Conservation (phyloP, 1,139 yeast species). For the Trichomonascaceae sp. region DNA sequence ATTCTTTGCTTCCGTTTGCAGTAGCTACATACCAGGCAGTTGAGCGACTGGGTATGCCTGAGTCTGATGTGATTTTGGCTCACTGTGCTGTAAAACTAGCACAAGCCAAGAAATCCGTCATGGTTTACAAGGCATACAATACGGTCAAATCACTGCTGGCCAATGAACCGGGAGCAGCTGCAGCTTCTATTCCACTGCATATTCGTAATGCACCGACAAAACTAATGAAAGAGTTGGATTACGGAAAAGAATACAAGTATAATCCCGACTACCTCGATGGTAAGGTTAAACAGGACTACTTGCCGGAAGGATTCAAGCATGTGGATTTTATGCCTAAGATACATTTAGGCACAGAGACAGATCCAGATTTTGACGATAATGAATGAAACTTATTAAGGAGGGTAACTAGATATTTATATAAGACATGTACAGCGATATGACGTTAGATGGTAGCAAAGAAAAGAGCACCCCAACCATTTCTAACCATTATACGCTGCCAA, state of each 20-base stretch:
- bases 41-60: constrained; percentile 94
- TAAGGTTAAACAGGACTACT: constrained; percentile 53
- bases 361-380: constrained; percentile 6
- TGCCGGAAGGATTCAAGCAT: constrained; percentile 29
- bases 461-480: not conserved
- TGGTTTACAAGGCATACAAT: constrained; percentile 73
- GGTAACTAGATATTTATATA: not conserved
- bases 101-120: constrained; percentile 76
- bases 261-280: constrained; percentile 78
- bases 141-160: constrained; percentile 53
- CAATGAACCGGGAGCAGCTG: constrained; percentile 54
- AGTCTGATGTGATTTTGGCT: constrained; percentile 82
- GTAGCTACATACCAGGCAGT: constrained; percentile 80
- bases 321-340: constrained; percentile 36
- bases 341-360: constrained; percentile 34
- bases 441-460: not conserved
- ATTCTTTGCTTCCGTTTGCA: constrained; percentile 79
- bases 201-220: constrained; percentile 90
- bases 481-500: not conserved
- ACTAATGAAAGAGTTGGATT: constrained; percentile 83
- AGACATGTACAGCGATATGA: not conserved
- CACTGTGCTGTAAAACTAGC: constrained; percentile 91
- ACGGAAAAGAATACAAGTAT: constrained; percentile 77
- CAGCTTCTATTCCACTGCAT: constrained; percentile 46
- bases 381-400: not conserved